Percentiles rank a stretch among this genome's conserved stretches.
Conservation (phyloP, 2,329 filamentous ascomycete genomes). For the Botryosphaeria dothidea region DNA sequence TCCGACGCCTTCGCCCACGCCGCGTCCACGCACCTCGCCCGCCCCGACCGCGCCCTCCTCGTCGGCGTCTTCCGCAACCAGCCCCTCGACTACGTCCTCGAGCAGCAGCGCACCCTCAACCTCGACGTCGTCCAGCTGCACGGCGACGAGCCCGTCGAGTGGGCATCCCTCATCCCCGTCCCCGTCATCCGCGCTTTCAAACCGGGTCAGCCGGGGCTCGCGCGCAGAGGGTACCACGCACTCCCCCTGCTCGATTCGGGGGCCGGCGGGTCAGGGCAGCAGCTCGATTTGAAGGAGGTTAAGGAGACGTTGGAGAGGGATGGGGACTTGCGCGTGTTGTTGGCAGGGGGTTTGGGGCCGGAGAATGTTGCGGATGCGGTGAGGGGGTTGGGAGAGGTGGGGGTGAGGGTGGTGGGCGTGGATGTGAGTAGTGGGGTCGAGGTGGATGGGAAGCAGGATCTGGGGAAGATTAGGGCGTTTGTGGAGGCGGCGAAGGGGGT, state of each 20-base stretch:
- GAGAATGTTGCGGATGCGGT: slow-evolving; percentile 74
- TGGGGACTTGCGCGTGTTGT: slow-evolving; percentile 68
- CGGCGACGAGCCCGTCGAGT: slow-evolving; percentile 88
- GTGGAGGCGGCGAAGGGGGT: slow-evolving; percentile 65
- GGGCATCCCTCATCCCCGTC: slow-evolving; percentile 84
- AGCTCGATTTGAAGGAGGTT: slow-evolving; percentile 71
- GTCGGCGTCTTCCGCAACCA: slow-evolving; percentile 96
- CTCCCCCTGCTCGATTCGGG: slow-evolving; percentile 86
- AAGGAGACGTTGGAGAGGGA: slow-evolving; percentile 67
- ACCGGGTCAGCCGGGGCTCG: slow-evolving; percentile 71
- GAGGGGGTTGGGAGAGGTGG: slow-evolving; percentile 60
- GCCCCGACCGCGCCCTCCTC: slow-evolving; percentile 67
- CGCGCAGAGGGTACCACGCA: slow-evolving; percentile 76
- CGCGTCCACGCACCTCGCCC: slow-evolving; percentile 45
- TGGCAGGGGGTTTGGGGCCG: slow-evolving; percentile 83
- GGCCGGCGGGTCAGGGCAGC: slow-evolving; percentile 76
- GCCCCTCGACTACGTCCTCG: slow-evolving; percentile 76
- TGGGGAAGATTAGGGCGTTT: slow-evolving; percentile 80
- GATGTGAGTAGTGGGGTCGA: slow-evolving; percentile 97
- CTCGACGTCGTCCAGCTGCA: slow-evolving; percentile 93
- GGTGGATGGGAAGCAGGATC: slow-evolving; percentile 71
- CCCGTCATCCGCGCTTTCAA: slow-evolving; percentile 87
- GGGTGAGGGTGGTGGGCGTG: slow-evolving; percentile 71
- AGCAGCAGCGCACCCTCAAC: slow-evolving; percentile 71
- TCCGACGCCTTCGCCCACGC: slow-evolving; percentile 73